phyloP scores from a whole-genome alignment of 768 basidiomycete genomes.

The Coprinopsis marcescibilis region DNA sequence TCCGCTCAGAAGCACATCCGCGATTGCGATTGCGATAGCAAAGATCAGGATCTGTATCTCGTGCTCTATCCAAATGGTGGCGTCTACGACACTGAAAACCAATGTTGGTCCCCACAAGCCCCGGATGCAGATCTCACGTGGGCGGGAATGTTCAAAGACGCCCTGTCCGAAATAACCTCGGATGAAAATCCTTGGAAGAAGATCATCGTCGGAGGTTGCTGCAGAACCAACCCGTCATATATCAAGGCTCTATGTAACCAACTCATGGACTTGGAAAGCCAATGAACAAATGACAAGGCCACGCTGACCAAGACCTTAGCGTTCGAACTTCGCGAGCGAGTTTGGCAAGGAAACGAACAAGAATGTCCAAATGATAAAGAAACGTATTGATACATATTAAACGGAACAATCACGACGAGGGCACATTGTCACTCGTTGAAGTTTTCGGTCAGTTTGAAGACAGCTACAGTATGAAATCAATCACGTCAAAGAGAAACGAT shows the following conservation, averaged over 20 bases:
- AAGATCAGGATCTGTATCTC: slow-evolving; percentile 32
- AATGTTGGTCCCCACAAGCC: slow-evolving; percentile 33
- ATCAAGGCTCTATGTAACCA: neutral
- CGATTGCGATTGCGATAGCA: slow-evolving; percentile 10
- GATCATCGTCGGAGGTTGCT: slow-evolving; percentile 65
- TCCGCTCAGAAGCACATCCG: no score
- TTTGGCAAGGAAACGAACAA: no score
- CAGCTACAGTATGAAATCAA: no score
- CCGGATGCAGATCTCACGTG: slow-evolving; percentile 23
- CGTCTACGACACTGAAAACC: slow-evolving; percentile 43
- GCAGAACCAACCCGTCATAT: slow-evolving; percentile 27
- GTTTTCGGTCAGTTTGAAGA: no score
- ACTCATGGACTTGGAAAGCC: neutral
- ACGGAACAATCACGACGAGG: no score
- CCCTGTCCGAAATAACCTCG: slow-evolving; percentile 16
- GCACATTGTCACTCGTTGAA: no score
- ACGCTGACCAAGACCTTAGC: no score
- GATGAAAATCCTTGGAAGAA: slow-evolving; percentile 22
- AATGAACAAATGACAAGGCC: no score
- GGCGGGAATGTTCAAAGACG: slow-evolving; percentile 26
- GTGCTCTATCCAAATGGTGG: slow-evolving; percentile 73
- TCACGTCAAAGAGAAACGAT: no score
- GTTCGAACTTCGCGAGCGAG: no score
- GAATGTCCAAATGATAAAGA: no score
- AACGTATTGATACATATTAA: no score